phyloP scores from a whole-genome alignment of 805 yeast species.

The Saturnispora diversa region DNA sequence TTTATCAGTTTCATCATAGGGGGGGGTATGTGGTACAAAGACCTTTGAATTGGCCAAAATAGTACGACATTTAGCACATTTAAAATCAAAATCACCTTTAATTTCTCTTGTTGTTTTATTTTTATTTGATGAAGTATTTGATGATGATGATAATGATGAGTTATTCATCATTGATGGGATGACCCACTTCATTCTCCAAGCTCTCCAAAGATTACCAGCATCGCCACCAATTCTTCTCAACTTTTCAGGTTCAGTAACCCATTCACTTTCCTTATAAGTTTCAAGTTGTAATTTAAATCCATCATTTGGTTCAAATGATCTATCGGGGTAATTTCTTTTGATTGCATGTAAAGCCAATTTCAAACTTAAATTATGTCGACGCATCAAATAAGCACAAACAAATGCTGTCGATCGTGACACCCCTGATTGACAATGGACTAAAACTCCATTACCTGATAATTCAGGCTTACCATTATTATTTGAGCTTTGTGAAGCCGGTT shows the following conservation, averaged over 20 bases:
- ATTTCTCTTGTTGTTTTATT: conserved; percentile 15
- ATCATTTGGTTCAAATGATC: conserved; percentile 58
- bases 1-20: conserved; percentile 48
- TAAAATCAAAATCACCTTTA: conserved; percentile 29
- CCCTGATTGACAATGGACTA: conserved; percentile 49
- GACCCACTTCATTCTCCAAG: conserved; percentile 16
- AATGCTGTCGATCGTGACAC: conserved; percentile 41
- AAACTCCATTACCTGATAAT: conserved; percentile 22
- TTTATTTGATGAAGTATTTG: conserved; percentile 5
- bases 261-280: conserved; percentile 42
- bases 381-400: conserved; percentile 42
- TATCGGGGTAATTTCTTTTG: conserved; percentile 43
- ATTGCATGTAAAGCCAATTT: conserved; percentile 69
- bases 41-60: conserved; percentile 55
- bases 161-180: conserved; percentile 23
- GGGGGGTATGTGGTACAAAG: conserved; percentile 58
- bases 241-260: conserved; percentile 31
- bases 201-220: conserved; percentile 15
- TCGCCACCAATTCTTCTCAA: conserved; percentile 15
- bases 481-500: conserved; percentile 20
- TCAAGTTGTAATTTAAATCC: conserved; percentile 67
- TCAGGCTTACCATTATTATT: conserved; percentile 16
- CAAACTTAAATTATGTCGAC: conserved; percentile 44
- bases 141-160: conserved; percentile 16
- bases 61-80: conserved; percentile 81